Base-by-base conservation (phyloP, 2,329 filamentous ascomycete genomes). In the Elsinoe ampelina region DNA sequence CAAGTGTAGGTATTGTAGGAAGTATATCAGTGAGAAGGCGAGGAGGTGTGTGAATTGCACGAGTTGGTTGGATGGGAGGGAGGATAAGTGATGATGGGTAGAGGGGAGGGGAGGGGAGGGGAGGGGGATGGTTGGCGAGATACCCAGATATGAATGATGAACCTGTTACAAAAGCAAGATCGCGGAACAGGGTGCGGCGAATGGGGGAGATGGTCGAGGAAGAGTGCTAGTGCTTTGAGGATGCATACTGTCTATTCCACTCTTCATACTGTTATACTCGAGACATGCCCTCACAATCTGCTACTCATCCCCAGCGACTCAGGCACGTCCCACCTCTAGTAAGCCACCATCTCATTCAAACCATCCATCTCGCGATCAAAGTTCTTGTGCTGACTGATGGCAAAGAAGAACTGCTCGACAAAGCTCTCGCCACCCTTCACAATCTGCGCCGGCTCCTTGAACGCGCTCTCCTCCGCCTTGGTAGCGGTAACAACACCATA, bases 401-500 rank as follows among this genome's bases (percentile, higher is more conserved):
- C 77, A 64, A 77, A 85, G 45, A 84, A 80, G 72, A 89, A 90
- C 63, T 82, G 80, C 62, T 85, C 82, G 58, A 89, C 63, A 68
- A 93, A 92, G 50, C 82, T 80, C 63, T 76, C 82, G 0, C 82
- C 82, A 11, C 80, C 83, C 73, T 85, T 87, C 0, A 77, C 77
- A 60, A 90, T 83, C 58, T 79, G 72, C 2, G 87, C 66, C 0
- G 77, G 76, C 64, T 87, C 82, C 62, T 75, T 80, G 62, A 89
- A 74, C 59, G 77, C 80, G 17, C 81, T 76, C 0, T 83, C 76
- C 20, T 77, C 70, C 3, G 74, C 64, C 56, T 75, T 70, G 13
- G 71, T 74, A 11, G 85, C 75, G 0, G 88, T 92, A 0, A 92
- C 83, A 1, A 95, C 86, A 51, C 88, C 88, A 62, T 89, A 93